These are phyloP conservation scores for Apophysomyces sp. DNA, from an alignment of 371 early-diverging fungal genomes.

Conservation along the genomic window DNA sequence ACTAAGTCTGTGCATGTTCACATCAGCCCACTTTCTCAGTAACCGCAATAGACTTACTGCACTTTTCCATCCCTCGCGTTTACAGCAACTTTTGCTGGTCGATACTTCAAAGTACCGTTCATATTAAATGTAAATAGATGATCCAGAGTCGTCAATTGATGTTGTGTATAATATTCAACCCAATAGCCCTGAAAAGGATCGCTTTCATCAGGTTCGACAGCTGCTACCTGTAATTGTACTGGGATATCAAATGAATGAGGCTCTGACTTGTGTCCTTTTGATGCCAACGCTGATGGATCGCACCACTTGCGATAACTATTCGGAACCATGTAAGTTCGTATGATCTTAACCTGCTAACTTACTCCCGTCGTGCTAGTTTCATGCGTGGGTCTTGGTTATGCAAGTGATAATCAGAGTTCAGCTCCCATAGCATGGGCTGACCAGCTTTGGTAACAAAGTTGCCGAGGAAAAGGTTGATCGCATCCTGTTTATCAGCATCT, in stretches of 20 bases:
- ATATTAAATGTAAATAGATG: conserved; percentile 80
- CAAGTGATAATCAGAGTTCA: conserved; percentile 78
- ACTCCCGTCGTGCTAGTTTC: conserved; percentile 49
- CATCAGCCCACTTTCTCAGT: neutral
- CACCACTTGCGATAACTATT: conserved; percentile 68
- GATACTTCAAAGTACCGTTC: conserved; percentile 74
- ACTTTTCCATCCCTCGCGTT: conserved; percentile 19
- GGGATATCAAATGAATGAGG: conserved; percentile 28
- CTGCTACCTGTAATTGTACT: conserved; percentile 21
- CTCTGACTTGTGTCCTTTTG: conserved; percentile 23
- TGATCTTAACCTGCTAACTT: conserved; percentile 4
- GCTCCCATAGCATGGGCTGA: conserved; percentile 78
- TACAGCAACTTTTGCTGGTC: conserved; percentile 35
- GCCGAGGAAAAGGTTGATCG: conserved; percentile 94
- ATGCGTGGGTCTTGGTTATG: conserved; percentile 69
- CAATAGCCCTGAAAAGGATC: conserved; percentile 62
- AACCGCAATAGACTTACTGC: conserved; percentile 11
- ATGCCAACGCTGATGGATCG: conserved; percentile 41
- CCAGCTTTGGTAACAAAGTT: conserved; percentile 61
- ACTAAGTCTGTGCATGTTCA: conserved; percentile 23
- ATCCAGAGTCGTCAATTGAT: conserved; percentile 71
- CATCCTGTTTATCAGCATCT: conserved; percentile 96
- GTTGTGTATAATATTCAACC: conserved; percentile 79
- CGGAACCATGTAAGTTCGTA: neutral
- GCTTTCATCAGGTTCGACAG: conserved; percentile 30